A percentile compares a stretch with the other conserved stretches of the same genome.
phyloP scores from a whole-genome alignment of 768 basidiomycete species.

The Leucogyrophana mollusca region DNA sequence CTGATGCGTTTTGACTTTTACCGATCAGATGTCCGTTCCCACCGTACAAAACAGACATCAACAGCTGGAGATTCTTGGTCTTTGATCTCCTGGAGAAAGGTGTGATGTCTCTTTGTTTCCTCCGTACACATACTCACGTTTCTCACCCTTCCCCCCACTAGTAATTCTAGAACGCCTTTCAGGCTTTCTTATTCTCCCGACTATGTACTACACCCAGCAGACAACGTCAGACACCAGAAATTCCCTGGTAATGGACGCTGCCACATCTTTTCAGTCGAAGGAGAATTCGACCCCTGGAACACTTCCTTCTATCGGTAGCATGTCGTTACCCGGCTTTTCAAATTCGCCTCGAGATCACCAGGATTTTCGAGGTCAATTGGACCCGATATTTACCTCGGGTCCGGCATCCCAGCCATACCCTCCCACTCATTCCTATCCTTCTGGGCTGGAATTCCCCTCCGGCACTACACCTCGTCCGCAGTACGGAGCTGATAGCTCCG shows the following conservation, averaged over 20 bases:
- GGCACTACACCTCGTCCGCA: slow-evolving; percentile 4
- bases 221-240: slow-evolving; percentile 8
- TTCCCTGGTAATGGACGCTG: neutral
- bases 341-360: slow-evolving; percentile 3
- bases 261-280: slow-evolving; percentile 2
- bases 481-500: slow-evolving; percentile 1
- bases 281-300: slow-evolving; percentile 1
- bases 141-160: slow-evolving; percentile 1
- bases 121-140: neutral
- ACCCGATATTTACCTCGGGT: slow-evolving; percentile 1
- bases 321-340: slow-evolving; percentile 17
- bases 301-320: slow-evolving; percentile 13
- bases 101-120: neutral
- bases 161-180: neutral
- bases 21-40: slow-evolving; percentile 8
- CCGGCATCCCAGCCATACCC: slow-evolving; percentile 4
- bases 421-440: slow-evolving; percentile 5
- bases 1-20: no score
- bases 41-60: slow-evolving; percentile 20
- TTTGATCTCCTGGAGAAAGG: slow-evolving; percentile 1
- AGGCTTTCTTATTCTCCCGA: neutral
- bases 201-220: slow-evolving; percentile 14
- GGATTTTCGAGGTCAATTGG: slow-evolving; percentile 4
- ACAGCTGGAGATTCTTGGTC: slow-evolving; percentile 5
- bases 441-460: slow-evolving; percentile 3